Evolutionary conservation across 1,139 yeast species (phyloP), one percentile per base, ranked within the genome.

Genomic region (Geotrichum histeridarum): DNA sequence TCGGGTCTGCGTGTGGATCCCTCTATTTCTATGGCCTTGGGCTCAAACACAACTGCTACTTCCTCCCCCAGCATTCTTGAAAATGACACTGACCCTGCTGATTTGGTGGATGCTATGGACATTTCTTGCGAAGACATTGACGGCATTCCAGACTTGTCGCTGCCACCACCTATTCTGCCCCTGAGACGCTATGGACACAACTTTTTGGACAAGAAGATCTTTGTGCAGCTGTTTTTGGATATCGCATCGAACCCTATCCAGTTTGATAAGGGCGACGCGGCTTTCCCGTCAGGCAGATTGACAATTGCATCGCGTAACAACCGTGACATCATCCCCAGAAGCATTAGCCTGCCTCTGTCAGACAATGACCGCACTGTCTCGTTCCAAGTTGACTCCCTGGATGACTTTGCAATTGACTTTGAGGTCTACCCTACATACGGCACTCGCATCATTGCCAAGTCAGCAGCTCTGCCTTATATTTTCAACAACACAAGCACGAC

Each of bases 111-210:
- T 46, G 67, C 63, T 9, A 64, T 64, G 65, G 73, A 69, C 30
- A 59, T 63, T 14, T 62, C 63, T 9, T 35, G 43, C 1, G 57
- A 44, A 17, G 81, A 77, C 54, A 72, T 78, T 2, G 95, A 88
- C 62, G 78, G 83, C 22, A 91, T 93, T 50, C 99, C 99, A 0
- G 96, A 89, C 63, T 77, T 93, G 56, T 82, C 90, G 37, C 76
- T 93, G 55, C 99, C 99, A 0, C 99, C 99, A 0, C 99, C 99
- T 9, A 89, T 93, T 53, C 81, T 93, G 50, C 99, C 99, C 0
- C 74, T 93, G 54, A 78, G 97, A 64, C 79, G 95, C 61, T 93
- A 93, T 66, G 99, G 99, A 8, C 99, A 93, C 71, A 93, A 90
- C 70, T 93, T 90, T 72, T 73, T 93, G 64, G 98, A 93, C 65